A percentile compares a stretch with the other conserved stretches of the same genome.
Conservation (phyloP, 1,284 basidiomycete genomes). For the Cerioporus squamosus region DNA sequence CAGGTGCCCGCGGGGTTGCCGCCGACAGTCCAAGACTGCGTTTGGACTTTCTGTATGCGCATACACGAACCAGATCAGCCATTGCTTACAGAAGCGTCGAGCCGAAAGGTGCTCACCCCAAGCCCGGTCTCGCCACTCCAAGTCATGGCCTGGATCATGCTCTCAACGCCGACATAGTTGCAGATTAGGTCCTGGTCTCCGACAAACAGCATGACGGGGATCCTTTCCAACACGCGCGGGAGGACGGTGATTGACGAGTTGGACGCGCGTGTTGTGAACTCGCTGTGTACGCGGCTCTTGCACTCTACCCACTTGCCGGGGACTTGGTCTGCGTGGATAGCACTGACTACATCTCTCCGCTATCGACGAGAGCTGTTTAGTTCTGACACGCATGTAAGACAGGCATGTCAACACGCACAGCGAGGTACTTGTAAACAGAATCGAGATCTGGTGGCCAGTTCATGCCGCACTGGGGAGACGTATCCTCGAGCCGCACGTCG, state of each 20-base stretch:
- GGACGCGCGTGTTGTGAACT: conserved; percentile 63
- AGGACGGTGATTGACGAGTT: conserved; percentile 80
- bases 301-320: conserved; percentile 93
- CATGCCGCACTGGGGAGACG: conserved; percentile 92
- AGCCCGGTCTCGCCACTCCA: conserved; percentile 91
- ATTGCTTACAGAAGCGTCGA: conserved; percentile 2
- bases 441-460: conserved; percentile 96
- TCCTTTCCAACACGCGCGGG: conserved; percentile 77
- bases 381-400: not conserved
- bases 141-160: conserved; percentile 79
- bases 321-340: conserved; percentile 84
- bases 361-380: conserved; percentile 35
- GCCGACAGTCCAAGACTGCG: conserved; percentile 83
- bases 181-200: conserved; percentile 98
- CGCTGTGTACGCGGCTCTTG: conserved; percentile 65
- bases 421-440: conserved; percentile 81
- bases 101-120: conserved; percentile 58
- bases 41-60: conserved; percentile 64
- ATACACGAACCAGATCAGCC: not conserved
- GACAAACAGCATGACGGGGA: conserved; percentile 90
- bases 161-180: conserved; percentile 92
- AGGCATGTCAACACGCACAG: conserved; percentile 51
- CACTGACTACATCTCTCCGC: conserved; percentile 80
- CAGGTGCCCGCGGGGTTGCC: conserved; percentile 86
- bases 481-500: conserved; percentile 89